Evolutionary conservation across 768 basidiomycete genomes (phyloP).

Genomic region (Lactarius quietus): DNA sequence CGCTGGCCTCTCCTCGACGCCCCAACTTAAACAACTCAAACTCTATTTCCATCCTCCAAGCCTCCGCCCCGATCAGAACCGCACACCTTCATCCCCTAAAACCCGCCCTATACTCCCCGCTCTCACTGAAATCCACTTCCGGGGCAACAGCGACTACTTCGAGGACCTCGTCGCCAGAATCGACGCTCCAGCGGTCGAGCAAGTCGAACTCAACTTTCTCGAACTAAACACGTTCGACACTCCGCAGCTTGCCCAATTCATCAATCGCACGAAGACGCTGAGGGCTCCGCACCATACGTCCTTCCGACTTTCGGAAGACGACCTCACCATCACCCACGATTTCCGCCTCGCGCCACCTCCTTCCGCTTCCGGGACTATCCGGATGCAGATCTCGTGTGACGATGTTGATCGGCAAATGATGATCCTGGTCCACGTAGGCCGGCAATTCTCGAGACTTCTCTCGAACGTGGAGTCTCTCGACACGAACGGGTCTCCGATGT

Average conservation of each 20-base stretch:
- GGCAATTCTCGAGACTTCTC: background rate
- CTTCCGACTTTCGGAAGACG: background rate
- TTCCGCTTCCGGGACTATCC: background rate
- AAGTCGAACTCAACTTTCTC: background rate
- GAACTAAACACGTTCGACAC: background rate
- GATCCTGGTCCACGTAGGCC: background rate
- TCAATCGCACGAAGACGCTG: background rate
- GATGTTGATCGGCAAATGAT: background rate
- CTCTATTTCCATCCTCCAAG: background rate
- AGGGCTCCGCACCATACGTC: background rate
- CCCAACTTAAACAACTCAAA: background rate
- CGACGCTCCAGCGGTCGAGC: background rate
- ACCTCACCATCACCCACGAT: background rate
- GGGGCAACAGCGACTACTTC: background rate
- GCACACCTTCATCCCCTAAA: background rate
- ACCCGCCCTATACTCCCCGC: background rate
- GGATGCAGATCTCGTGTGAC: background rate
- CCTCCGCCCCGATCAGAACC: too few species aligned
- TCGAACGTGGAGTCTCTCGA: background rate
- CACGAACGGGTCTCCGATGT: background rate
- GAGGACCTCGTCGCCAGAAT: constrained; percentile 1
- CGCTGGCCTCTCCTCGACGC: background rate
- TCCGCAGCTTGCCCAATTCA: background rate
- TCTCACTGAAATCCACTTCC: background rate
- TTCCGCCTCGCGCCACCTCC: background rate